Evolutionary conservation across 192 early-diverging fungal species (phyloP).

Genomic region (Coemansia sp.): DNA sequence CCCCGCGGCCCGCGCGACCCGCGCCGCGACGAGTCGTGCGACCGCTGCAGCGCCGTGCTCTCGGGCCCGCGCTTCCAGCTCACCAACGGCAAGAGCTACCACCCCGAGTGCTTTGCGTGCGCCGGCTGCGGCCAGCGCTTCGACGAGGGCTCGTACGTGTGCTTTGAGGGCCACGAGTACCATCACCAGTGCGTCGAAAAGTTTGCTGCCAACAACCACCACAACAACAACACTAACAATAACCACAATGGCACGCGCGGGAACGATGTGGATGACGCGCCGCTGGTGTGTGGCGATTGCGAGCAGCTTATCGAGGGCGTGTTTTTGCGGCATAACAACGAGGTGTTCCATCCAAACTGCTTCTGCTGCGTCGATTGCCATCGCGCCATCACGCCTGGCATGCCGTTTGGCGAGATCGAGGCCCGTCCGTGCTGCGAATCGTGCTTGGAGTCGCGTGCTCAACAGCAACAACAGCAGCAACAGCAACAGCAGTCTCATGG

Average conservation of each 20-base stretch:
- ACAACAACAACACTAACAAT: too few species aligned
- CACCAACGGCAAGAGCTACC: slow-evolving; percentile 56
- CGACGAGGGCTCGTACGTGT: slow-evolving; percentile 57
- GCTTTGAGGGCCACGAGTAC: slow-evolving; percentile 55
- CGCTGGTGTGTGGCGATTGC: slow-evolving; percentile 39
- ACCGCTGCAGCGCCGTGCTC: slow-evolving; percentile 34
- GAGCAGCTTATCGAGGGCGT: slow-evolving; percentile 34
- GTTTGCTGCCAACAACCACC: too few species aligned
- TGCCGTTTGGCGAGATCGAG: slow-evolving; percentile 55
- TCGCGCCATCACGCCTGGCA: slow-evolving; percentile 47
- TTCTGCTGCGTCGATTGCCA: slow-evolving; percentile 50
- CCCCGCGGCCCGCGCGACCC: slow-evolving; percentile 51
- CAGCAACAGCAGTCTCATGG: too few species aligned
- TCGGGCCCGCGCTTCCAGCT: slow-evolving; percentile 54
- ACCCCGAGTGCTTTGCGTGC: slow-evolving; percentile 54
- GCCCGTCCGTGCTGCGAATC: slow-evolving; percentile 44
- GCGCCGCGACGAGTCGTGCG: too few species aligned
- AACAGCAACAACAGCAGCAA: slow-evolving; percentile 2
- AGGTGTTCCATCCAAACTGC: slow-evolving; percentile 49
- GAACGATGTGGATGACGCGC: neutral
- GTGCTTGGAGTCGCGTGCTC: slow-evolving; percentile 36
- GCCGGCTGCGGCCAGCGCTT: slow-evolving; percentile 51
- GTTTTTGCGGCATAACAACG: slow-evolving; percentile 42
- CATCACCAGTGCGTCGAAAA: slow-evolving; percentile 53
- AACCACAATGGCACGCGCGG: too few species aligned